Conservation (phyloP, 441 rosid genomes). For the Populus trichocarpa region DNA sequence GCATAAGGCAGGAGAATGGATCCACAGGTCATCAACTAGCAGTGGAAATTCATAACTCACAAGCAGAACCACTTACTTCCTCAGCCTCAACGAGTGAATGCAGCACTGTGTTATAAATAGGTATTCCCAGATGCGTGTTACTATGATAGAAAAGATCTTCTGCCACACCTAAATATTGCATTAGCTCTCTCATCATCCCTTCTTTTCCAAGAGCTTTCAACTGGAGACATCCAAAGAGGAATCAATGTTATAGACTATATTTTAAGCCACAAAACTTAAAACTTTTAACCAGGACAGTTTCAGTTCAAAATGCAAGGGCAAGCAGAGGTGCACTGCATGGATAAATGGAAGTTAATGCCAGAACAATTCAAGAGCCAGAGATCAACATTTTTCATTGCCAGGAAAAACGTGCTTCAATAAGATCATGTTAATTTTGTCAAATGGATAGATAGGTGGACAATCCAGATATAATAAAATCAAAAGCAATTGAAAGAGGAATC, state of each 20-base stretch:
- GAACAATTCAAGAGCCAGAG: not conserved
- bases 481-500: not conserved
- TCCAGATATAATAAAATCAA: not conserved
- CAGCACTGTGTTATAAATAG: conserved; percentile 62
- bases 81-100: conserved; percentile 59
- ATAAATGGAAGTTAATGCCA: conserved; percentile 1
- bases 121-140: conserved; percentile 36
- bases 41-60: conserved; percentile 7
- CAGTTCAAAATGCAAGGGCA: not conserved
- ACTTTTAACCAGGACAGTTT: not conserved
- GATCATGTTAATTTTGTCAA: not conserved
- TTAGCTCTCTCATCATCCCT: conserved; percentile 68
- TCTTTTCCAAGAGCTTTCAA: conserved; percentile 75
- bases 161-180: conserved; percentile 45
- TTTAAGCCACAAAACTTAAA: not conserved
- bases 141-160: conserved; percentile 40
- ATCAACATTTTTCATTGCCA: not conserved
- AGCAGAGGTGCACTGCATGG: not conserved
- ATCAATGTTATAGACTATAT: not conserved
- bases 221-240: conserved; percentile 37
- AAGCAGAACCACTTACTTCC: conserved; percentile 47
- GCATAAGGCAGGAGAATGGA: conserved; percentile 4
- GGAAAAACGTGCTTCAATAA: not conserved
- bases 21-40: conserved; percentile 2
- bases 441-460: not conserved